Evolutionary conservation across 1,139 yeast genomes (phyloP), one percentile per base, ranked within the genome.

Genomic region (Blastobotrys apis): DNA sequence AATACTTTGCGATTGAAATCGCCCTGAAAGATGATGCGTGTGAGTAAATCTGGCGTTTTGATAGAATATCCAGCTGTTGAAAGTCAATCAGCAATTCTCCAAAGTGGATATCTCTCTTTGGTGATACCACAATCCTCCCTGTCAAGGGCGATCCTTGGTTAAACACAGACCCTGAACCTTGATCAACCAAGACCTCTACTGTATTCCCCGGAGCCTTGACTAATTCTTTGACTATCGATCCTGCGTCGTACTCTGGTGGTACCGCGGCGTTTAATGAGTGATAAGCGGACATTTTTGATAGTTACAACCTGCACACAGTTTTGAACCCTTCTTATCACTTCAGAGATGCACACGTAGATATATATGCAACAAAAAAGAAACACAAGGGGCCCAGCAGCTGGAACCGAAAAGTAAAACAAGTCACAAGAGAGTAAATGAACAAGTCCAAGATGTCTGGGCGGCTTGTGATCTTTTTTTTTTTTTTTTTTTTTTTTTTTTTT

Each of bases 71-170:
- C 32, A 49, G 46, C n/a, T 49, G 45, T 16, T 40, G 31, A 16
- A 52, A 38, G 25, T 48, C 49, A 4, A 53, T 36, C 29, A 43
- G 17, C n/a, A 50, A 20, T 10, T 19, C 17, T 6, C 36, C 35
- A 22, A 49, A 35, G 13, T 22, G 30, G 35, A 47, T 44, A 36
- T 49, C 49, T 10, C 20, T 26, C 5, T 41, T 37, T 3, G 56
- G 56, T 3, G 47, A 17, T 4, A 52, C 36, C 13, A 37, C 16
- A 3, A 53, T 45, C 9, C 42, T 37, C 1, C 56, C 56, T 5
- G 43, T 39, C 21, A 39, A 9, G 2, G 26, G 19, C 10, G 13
- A 20, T 3, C 43, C 43, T 5, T 33, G 43, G 20, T 26, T 15
- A 16, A 26, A 39, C 6, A 20, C 27, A 13, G 12, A 9, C 12